Conservation (phyloP, 805 yeast genomes). For the Allodekkera sacchari region DNA sequence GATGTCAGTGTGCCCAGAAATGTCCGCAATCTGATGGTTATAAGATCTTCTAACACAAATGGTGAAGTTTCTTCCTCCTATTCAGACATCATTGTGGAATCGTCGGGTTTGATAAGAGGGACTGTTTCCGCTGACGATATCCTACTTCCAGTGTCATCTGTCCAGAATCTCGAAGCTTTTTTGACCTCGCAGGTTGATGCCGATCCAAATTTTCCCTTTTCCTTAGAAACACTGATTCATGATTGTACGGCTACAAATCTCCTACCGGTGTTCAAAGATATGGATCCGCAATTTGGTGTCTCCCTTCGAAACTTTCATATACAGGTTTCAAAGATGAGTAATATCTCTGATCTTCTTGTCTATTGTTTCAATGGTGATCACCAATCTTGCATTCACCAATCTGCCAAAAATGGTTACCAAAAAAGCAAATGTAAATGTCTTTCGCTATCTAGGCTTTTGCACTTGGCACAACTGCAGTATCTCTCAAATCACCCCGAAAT, state of each 20-base stretch:
- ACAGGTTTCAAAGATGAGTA: slow-evolving; percentile 74
- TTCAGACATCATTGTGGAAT: slow-evolving; percentile 24
- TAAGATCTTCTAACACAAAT: slow-evolving; percentile 22
- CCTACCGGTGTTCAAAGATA: slow-evolving; percentile 45
- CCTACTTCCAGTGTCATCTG: slow-evolving; percentile 34
- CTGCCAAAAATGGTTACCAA: slow-evolving; percentile 7
- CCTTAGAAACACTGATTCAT: slow-evolving; percentile 24
- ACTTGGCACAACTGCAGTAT: slow-evolving; percentile 33
- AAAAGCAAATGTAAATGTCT: slow-evolving; percentile 27
- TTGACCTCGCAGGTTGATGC: slow-evolving; percentile 19
- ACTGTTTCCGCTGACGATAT: slow-evolving; percentile 48
- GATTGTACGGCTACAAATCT: slow-evolving; percentile 37
- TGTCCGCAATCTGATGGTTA: slow-evolving; percentile 17
- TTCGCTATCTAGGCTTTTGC: slow-evolving; percentile 31
- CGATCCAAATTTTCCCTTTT: slow-evolving; percentile 11
- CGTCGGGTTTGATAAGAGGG: slow-evolving; percentile 44
- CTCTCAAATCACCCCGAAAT: slow-evolving; percentile 19
- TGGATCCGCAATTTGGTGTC: slow-evolving; percentile 67
- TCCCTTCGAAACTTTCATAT: slow-evolving; percentile 78
- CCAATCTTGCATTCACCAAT: slow-evolving; percentile 12
- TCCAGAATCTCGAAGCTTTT: slow-evolving; percentile 20
- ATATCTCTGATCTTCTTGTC: slow-evolving; percentile 67
- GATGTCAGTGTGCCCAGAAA: slow-evolving; percentile 3
- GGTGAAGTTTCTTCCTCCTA: slow-evolving; percentile 22
- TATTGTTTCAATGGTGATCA: slow-evolving; percentile 50